phyloP scores from a whole-genome alignment of 2,329 filamentous ascomycete genomes.

The Esteya vermicola region DNA sequence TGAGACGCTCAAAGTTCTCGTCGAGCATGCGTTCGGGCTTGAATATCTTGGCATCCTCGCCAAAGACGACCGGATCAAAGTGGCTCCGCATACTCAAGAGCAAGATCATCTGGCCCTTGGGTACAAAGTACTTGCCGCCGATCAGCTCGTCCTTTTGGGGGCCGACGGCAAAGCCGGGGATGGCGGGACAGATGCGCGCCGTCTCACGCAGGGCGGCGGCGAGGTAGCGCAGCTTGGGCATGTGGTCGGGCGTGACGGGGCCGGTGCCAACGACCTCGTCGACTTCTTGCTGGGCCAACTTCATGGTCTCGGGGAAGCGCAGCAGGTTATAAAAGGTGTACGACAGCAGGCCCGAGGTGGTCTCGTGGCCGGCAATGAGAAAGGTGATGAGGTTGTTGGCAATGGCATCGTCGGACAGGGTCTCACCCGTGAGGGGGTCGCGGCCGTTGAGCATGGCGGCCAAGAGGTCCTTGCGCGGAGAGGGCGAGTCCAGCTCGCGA shows the following conservation, averaged over 20 bases:
- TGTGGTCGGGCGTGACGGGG: conserved; percentile 43
- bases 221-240: conserved; percentile 52
- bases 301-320: conserved; percentile 44
- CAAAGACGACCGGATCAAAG: conserved; percentile 48
- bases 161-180: conserved; percentile 40
- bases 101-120: conserved; percentile 33
- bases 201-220: conserved; percentile 52
- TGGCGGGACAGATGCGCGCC: conserved; percentile 46
- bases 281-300: conserved; percentile 52
- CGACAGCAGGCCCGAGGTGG: conserved; percentile 51
- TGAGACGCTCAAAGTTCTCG: conserved; percentile 46
- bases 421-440: conserved; percentile 52
- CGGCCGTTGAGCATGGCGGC: conserved; percentile 54
- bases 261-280: conserved; percentile 48
- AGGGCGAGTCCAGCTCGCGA: conserved; percentile 30
- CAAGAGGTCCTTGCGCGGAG: conserved; percentile 50
- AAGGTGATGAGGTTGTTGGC: conserved; percentile 61
- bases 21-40: conserved; percentile 60
- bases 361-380: conserved; percentile 58
- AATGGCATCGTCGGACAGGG: conserved; percentile 48
- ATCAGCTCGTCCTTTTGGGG: conserved; percentile 39
- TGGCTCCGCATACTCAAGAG: conserved; percentile 41
- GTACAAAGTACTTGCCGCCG: conserved; percentile 46
- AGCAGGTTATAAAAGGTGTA: conserved; percentile 53
- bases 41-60: conserved; percentile 51